Evolutionary conservation across 495 filamentous ascomycete species (phyloP), one percentile per base, ranked within the genome.

Genomic region (Penicillium coffeae): DNA sequence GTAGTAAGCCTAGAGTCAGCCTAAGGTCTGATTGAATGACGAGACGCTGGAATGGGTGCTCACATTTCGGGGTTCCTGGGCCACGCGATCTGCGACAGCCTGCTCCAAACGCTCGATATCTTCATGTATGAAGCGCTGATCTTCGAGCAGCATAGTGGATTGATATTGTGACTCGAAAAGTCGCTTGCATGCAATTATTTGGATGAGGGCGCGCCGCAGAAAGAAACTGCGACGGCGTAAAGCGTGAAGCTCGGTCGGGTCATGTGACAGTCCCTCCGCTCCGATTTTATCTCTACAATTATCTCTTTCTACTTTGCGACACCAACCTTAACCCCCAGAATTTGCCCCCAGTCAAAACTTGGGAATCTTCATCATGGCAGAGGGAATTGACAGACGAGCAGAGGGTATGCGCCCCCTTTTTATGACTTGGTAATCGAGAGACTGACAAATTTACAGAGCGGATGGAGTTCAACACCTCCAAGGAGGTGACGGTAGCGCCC

Each of bases 401-500:
- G 93, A 97, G 72, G 81, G 80, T 83, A 58, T 43, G 73, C 9
- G 41, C 36, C 10, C 37, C 15, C 13, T 37, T 37, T 8, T 10
- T 30, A 8, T 20, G 12, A 36, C 13, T 9, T 35, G 32, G 34
- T 32, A 6, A 50, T n/a, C n/a, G n/a, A 51, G 41, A 37, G 35
- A 30, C 68, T 75, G 51, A 72, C 55, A 42, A 42, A 51, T 51
- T 36, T 44, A 3, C 56, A 80, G 90, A 95, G 82, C 85, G 87
- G 67, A 94, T 96, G 79, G 93, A 97, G 76, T 98, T 98, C 76
- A 82, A 81, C 50, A 98, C 93, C 68, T 96, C 90, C 51, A 96
- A 94, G 71, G 94, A 98, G 81, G 92, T 98, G 42, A 89, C 82
- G 9, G 90, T 96, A 56, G 86, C 84, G 57, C 81, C 80, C 33